Percentiles rank a stretch among this genome's conserved stretches.
These are phyloP conservation scores for Colletotrichum sp. DNA, from an alignment of 2,329 filamentous ascomycete genomes.

Conservation along the genomic window DNA sequence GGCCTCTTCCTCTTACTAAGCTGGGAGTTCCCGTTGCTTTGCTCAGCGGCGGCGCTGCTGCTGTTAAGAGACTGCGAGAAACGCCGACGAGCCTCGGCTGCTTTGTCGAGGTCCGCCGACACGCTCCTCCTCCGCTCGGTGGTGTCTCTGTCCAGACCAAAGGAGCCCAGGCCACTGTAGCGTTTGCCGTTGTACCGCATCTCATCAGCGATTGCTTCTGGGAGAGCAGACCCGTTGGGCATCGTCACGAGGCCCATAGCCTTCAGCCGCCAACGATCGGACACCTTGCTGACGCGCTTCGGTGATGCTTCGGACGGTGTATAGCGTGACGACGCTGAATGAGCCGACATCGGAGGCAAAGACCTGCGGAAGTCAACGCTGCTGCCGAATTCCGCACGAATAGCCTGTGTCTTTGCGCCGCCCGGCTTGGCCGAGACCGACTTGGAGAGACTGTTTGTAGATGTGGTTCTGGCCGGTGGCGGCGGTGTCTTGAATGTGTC, in stretches of 20 bases:
- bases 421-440: slow-evolving; percentile 6
- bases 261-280: slow-evolving; percentile 51
- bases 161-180: slow-evolving; percentile 41
- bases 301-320: slow-evolving; percentile 6
- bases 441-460: slow-evolving; percentile 12
- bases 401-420: slow-evolving; percentile 40
- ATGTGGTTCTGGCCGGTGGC: slow-evolving; percentile 1
- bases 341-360: slow-evolving; percentile 35
- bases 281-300: slow-evolving; percentile 39
- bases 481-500: not conserved
- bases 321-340: slow-evolving; percentile 11
- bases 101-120: slow-evolving; percentile 38
- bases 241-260: slow-evolving; percentile 58
- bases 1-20: slow-evolving; percentile 28
- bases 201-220: slow-evolving; percentile 54
- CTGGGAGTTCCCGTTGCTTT: slow-evolving; percentile 21
- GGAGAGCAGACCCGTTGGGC: slow-evolving; percentile 58
- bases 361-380: slow-evolving; percentile 42
- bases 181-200: slow-evolving; percentile 46
- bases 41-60: not conserved
- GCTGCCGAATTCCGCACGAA: slow-evolving; percentile 38
- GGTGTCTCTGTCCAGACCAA: slow-evolving; percentile 33
- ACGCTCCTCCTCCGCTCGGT: slow-evolving; percentile 20
- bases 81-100: slow-evolving; percentile 15
- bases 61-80: slow-evolving; percentile 21